phyloP scores from a whole-genome alignment of 208 protist genomes.

The Leishmania arabica region DNA sequence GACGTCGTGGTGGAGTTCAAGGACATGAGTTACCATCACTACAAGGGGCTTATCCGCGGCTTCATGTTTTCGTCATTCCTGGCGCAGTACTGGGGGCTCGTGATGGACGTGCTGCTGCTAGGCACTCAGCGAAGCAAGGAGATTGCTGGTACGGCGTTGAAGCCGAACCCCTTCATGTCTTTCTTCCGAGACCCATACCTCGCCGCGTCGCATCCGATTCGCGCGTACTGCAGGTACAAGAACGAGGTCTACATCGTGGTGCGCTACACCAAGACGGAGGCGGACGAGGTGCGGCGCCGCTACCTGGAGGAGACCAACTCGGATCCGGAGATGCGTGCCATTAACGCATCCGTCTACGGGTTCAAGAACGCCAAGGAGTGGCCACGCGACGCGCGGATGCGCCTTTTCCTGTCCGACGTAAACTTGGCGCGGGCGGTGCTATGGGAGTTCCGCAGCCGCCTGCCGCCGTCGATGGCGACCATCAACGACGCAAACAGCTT shows the following conservation, averaged over 20 bases:
- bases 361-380: constrained; percentile 99
- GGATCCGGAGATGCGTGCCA: constrained; percentile 95
- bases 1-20: constrained; percentile 99
- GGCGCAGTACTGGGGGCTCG: constrained; percentile 99
- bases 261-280: constrained; percentile 97
- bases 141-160: constrained; percentile 96
- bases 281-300: constrained; percentile 98
- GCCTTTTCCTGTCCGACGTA: constrained; percentile 99
- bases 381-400: constrained; percentile 99
- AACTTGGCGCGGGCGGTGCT: constrained; percentile 99
- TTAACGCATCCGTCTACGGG: constrained; percentile 99
- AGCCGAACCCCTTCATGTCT: constrained; percentile 99
- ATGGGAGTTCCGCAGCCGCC: constrained; percentile 99
- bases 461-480: constrained; percentile 97
- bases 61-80: constrained; percentile 99
- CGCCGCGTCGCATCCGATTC: constrained; percentile 98
- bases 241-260: constrained; percentile 98
- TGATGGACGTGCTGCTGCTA: constrained; percentile 99
- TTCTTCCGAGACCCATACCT: constrained; percentile 94
- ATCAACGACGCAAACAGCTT: constrained; percentile 98
- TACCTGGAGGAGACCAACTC: constrained; percentile 99
- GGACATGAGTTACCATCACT: constrained; percentile 99
- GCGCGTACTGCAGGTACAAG: constrained; percentile 98
- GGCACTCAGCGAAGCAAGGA: constrained; percentile 98
- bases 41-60: constrained; percentile 98